These are phyloP conservation scores for Populus hybrid DNA, from an alignment of 441 rosid genomes.

Conservation along the genomic window DNA sequence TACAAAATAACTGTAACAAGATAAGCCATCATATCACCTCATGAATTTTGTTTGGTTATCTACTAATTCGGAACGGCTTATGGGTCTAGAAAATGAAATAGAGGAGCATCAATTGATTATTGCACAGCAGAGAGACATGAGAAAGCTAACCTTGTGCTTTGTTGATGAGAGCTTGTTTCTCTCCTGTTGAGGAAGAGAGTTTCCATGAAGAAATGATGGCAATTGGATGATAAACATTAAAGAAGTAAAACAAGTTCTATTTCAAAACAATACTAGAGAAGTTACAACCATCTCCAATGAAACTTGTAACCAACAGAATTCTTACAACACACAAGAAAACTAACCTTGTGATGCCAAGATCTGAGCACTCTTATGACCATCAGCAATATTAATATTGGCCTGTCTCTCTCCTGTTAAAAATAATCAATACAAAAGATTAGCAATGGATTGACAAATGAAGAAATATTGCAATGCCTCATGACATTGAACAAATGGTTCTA, in stretches of 20 bases:
- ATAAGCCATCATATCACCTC: not conserved
- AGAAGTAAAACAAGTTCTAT: not conserved
- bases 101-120: not conserved
- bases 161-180: conserved; percentile 59
- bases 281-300: too few relatives aligned
- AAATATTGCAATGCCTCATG: not conserved
- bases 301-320: too few relatives aligned
- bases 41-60: not conserved
- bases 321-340: not conserved
- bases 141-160: conserved; percentile 56
- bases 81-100: not conserved
- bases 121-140: not conserved
- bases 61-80: not conserved
- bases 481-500: too few relatives aligned
- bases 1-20: not conserved
- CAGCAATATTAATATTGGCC: conserved; percentile 80
- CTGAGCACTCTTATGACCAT: conserved; percentile 66
- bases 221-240: not conserved
- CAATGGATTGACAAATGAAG: not conserved
- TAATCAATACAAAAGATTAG: conserved; percentile 12
- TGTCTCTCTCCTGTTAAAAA: conserved; percentile 75
- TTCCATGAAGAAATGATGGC: not conserved
- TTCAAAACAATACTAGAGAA: too few relatives aligned
- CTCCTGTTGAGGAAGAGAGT: conserved; percentile 16
- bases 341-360: conserved; percentile 60